These are phyloP conservation scores for Fusarium coffeatum DNA, from an alignment of 2,329 filamentous ascomycete species.

Conservation along the genomic window DNA sequence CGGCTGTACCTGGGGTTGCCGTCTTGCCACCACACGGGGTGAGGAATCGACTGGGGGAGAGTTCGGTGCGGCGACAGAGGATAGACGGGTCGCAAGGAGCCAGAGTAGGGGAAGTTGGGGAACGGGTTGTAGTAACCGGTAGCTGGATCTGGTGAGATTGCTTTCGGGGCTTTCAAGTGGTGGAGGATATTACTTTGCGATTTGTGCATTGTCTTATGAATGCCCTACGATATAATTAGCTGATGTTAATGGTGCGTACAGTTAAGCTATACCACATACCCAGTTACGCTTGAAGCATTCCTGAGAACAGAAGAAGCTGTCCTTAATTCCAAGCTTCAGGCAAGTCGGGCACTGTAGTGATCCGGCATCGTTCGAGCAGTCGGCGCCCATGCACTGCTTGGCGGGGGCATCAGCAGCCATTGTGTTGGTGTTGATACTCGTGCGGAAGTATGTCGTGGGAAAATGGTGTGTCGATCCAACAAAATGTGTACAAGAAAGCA, in stretches of 20 bases:
- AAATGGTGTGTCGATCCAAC: neutral
- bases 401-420: constrained; percentile 63
- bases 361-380: constrained; percentile 89
- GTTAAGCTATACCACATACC: constrained; percentile 67
- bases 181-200: constrained; percentile 79
- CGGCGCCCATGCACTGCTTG: constrained; percentile 80
- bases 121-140: constrained; percentile 93
- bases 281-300: constrained; percentile 99
- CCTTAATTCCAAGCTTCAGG: constrained; percentile 85
- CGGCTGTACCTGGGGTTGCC: constrained; percentile 76
- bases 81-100: constrained; percentile 85
- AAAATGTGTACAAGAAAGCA: neutral
- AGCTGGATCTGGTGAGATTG: constrained; percentile 90
- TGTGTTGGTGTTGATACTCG: constrained; percentile 38
- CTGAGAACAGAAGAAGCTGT: constrained; percentile 97
- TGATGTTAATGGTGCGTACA: constrained; percentile 26
- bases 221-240: constrained; percentile 63
- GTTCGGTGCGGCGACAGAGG: constrained; percentile 78
- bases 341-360: constrained; percentile 94
- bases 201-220: constrained; percentile 81
- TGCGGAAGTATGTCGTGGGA: neutral
- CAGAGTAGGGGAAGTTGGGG: constrained; percentile 86
- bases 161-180: constrained; percentile 79
- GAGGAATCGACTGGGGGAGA: constrained; percentile 82
- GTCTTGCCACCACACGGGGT: constrained; percentile 88